A percentile compares a stretch with the other conserved stretches of the same genome.
Conservation (phyloP, 2,329 filamentous ascomycete species). For the Colletotrichum tofieldiae region DNA sequence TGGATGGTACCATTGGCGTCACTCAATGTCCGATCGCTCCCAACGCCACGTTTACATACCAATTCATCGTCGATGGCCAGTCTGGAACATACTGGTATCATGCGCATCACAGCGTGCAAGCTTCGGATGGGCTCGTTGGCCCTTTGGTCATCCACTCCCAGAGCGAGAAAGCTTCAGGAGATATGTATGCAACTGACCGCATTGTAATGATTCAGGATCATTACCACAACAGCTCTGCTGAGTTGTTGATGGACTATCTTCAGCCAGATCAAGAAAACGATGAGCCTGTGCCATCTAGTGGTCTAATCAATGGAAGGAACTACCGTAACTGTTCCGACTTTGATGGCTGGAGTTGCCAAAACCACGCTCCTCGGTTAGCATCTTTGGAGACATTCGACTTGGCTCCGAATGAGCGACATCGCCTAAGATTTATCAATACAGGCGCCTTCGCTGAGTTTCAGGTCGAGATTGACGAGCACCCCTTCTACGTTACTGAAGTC, state of each 20-base stretch:
- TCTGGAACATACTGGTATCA: slow-evolving; percentile 74
- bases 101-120: slow-evolving; percentile 75
- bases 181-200: slow-evolving; percentile 62
- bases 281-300: slow-evolving; percentile 77
- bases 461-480: slow-evolving; percentile 78
- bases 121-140: slow-evolving; percentile 78
- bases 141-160: slow-evolving; percentile 77
- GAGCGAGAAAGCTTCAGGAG: slow-evolving; percentile 49
- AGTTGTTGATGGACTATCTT: slow-evolving; percentile 70
- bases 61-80: slow-evolving; percentile 73
- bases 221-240: slow-evolving; percentile 73
- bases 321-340: slow-evolving; percentile 55
- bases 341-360: slow-evolving; percentile 61
- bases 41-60: slow-evolving; percentile 75
- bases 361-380: slow-evolving; percentile 18
- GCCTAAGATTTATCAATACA: slow-evolving; percentile 78
- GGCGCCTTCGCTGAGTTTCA: slow-evolving; percentile 82
- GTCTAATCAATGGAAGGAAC: slow-evolving; percentile 72
- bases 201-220: slow-evolving; percentile 81
- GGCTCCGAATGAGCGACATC: slow-evolving; percentile 71
- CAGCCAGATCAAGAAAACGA: slow-evolving; percentile 68
- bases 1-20: slow-evolving; percentile 80
- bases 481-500: slow-evolving; percentile 76
- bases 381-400: slow-evolving; percentile 57
- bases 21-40: slow-evolving; percentile 79